Conservation (phyloP, 2,329 filamentous ascomycete genomes). For the Apiospora rasikravindrae region DNA sequence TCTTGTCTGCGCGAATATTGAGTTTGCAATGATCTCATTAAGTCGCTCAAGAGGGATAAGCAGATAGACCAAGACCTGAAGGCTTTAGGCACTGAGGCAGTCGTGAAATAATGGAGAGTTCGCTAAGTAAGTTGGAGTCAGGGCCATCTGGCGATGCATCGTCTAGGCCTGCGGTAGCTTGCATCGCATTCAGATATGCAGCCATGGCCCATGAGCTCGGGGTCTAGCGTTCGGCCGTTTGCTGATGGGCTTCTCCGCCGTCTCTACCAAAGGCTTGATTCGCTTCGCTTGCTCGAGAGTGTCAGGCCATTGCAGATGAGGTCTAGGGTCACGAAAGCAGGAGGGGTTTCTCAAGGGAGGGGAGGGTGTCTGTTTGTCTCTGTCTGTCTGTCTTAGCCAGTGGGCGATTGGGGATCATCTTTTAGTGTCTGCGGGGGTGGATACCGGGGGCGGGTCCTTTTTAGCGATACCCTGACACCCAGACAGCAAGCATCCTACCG, state of each 20-base stretch:
- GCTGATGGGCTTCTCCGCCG: not conserved
- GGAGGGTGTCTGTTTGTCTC: no score
- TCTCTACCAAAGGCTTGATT: not conserved
- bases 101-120: not conserved
- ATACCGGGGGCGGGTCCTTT: not conserved
- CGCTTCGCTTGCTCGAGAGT: not conserved
- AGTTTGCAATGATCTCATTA: not conserved
- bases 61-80: no score
- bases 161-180: not conserved
- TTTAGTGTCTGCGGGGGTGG: constrained; percentile 4
- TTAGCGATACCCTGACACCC: not conserved
- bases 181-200: no score
- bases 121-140: not conserved
- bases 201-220: no score
- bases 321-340: not conserved
- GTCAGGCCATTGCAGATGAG: not conserved
- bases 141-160: not conserved
- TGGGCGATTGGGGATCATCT: not conserved
- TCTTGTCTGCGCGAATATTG: not conserved
- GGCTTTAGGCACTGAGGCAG: not conserved
- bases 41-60: not conserved
- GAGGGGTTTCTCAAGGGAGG: not conserved
- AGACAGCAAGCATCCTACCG: no score
- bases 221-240: not conserved
- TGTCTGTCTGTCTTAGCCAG: not conserved